A percentile compares a stretch with the other conserved stretches of the same genome.
These are phyloP conservation scores for Panaeolus papilionaceus DNA, from an alignment of 768 basidiomycete genomes.

Conservation along the genomic window DNA sequence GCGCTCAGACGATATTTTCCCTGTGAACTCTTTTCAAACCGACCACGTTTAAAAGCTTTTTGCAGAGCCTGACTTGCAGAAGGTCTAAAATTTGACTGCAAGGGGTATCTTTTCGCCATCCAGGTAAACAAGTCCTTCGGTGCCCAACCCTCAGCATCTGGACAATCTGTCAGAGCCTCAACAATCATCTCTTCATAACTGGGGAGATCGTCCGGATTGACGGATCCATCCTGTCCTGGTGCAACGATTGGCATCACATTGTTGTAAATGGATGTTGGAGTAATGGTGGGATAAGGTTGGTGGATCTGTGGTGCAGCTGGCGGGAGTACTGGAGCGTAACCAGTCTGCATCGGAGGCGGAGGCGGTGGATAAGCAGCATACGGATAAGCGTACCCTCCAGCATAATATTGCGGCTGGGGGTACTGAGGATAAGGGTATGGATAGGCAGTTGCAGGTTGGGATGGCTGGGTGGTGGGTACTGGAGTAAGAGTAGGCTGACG, in stretches of 20 bases:
- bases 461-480: slow-evolving; percentile 5
- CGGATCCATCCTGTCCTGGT: slow-evolving; percentile 33
- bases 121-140: slow-evolving; percentile 86
- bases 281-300: slow-evolving; percentile 25
- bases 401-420: slow-evolving; percentile 57
- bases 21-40: slow-evolving; percentile 75
- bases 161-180: slow-evolving; percentile 71
- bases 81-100: slow-evolving; percentile 89
- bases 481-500: slow-evolving; percentile 14
- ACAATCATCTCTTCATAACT: slow-evolving; percentile 94
- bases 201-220: slow-evolving; percentile 61
- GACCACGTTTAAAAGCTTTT: slow-evolving; percentile 83
- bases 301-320: slow-evolving; percentile 37
- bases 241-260: slow-evolving; percentile 29
- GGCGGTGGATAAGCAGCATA: slow-evolving; percentile 66
- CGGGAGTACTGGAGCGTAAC: slow-evolving; percentile 38
- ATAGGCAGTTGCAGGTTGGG: slow-evolving; percentile 23
- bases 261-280: slow-evolving; percentile 23
- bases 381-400: slow-evolving; percentile 45
- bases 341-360: slow-evolving; percentile 43
- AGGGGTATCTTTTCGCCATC: slow-evolving; percentile 84
- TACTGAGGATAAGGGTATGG: slow-evolving; percentile 37
- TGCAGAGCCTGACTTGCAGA: slow-evolving; percentile 90
- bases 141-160: slow-evolving; percentile 76
- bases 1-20: slow-evolving; percentile 81